Base-by-base conservation (phyloP, 441 rosid genomes). In the Populus trichocarpa region DNA sequence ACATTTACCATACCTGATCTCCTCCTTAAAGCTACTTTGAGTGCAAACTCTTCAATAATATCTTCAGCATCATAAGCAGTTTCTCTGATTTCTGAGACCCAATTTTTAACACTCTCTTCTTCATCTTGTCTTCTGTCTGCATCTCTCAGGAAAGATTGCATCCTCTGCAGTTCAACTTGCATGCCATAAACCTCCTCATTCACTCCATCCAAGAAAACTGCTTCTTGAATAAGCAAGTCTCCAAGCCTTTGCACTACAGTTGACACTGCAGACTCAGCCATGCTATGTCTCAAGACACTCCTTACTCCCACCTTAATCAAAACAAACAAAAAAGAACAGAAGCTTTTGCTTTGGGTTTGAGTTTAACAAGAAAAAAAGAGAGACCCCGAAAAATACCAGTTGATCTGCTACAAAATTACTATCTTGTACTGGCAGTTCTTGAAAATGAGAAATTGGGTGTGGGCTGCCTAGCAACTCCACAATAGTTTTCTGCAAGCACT, bases 1-100 rank as follows among this genome's bases (percentile, higher is more conserved):
- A 36, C 73, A 28, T 75, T 80, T 9, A 75, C 79, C 33, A 75
- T 69, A 7, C 82, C 82, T 25, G 82, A 74, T 80, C 79, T 26
- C 13, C 64, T 67, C 10, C 74, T 71, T 10, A 71, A 73, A 33
- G 83, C 80, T 18, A 81, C 33, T 72, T 75, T 81, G 32, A 68
- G 67, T 28, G 82, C 80, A 22, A 73, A 79, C 28, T 87, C 87
- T 72, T 88, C 91, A 7, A 88, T 76, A 40, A 82, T 76, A 69
- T 88, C 93, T 70, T 90, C 93, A 0, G 73, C 76, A 59, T 86
- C 87, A 16, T 85, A 77, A 70, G 90, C 88, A 10, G 84, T 72
- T 26, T 89, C 91, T 73, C 89, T 80, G n/a, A 88, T 75, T 77
- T 89, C 90, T 77, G 81, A 79, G 11, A 89, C 85, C 93, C 89